Evolutionary conservation across 306 rosid species (phyloP).

Genomic region (Cicer judaicum): DNA sequence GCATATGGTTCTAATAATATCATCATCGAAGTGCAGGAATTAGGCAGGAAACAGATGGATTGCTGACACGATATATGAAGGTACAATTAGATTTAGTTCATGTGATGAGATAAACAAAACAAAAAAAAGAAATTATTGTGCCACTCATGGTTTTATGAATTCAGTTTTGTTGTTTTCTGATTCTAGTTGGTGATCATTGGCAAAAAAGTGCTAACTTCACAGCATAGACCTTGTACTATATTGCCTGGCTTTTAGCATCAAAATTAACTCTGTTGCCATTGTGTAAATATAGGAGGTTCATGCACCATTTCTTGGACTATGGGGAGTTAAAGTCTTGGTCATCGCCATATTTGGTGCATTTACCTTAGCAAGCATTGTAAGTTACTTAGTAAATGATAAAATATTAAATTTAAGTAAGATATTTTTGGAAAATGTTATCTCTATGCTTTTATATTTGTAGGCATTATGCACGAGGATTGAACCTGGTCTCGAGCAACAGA

Average conservation of each 20-base stretch:
- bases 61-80: conserved; percentile 87
- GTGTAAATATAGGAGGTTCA: conserved; percentile 76
- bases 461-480: conserved; percentile 86
- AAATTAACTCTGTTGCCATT: conserved; percentile 34
- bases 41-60: conserved; percentile 65
- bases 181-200: conserved; percentile 29
- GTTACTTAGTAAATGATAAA: conserved; percentile 48
- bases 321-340: conserved; percentile 84
- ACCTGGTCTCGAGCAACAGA: conserved; percentile 92
- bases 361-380: conserved; percentile 91
- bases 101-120: conserved; percentile 5
- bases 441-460: conserved; percentile 48
- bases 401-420: conserved; percentile 4
- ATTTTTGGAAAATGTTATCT: conserved; percentile 27
- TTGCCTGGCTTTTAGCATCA: conserved; percentile 22
- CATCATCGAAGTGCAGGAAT: conserved; percentile 55
- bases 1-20: conserved; percentile 51
- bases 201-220: conserved; percentile 20
- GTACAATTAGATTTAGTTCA: conserved; percentile 49
- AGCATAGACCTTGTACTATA: conserved; percentile 6
- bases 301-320: conserved; percentile 82
- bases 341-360: conserved; percentile 72
- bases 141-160: conserved; percentile 28
- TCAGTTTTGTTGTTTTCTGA: conserved; percentile 26
- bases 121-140: conserved; percentile 2